Evolutionary conservation across 2,329 filamentous ascomycete species (phyloP), one percentile per base, ranked within the genome.

Genomic region (Westerdykella aurantiaca): DNA sequence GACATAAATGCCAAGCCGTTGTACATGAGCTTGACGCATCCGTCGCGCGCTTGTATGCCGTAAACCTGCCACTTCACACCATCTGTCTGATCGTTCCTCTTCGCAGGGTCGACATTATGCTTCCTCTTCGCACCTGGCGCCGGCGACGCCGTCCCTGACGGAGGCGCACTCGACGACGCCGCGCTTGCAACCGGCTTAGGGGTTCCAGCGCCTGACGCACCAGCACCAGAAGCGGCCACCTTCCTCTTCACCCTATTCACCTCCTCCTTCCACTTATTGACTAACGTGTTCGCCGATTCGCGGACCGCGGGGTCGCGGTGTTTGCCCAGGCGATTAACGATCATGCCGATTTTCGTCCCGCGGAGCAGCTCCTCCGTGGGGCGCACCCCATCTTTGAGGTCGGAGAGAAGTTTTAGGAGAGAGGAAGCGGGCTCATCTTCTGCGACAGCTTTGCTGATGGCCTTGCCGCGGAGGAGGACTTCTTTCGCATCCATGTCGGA

Each of bases 291-390:
- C 3, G 93, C 89, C 35, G 87, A 75, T 41, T 81, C 79, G 38
- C 84, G 82, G 55, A 97, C 85, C 38, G 76, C 73, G 2, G 76
- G 72, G 35, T 90, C 82, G 67, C 87, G 89, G 74, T 94, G 85
- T 45, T 82, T 69, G 67, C 94, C 89, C 48, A 85, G 80, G 66
- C 89, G 91, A 67, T 90, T 91, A 50, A 97, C 86, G 40, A 85
- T 82, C 53, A 95, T 84, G 57, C 93, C 93, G 41, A 95, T 91
- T 57, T 85, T 86, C n/a, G 91, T 97, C 34, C 85, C 85, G 61
- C 91, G 83, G 53, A 98, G 75, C 56, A 95, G 79, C 56, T 96
- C 88, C 70, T 98, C 93, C 2, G 87, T 93, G 9, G 90, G 86
- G 38, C 80, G 79, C 31, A 91, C 83, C 49, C 87, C 86, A 59